These are phyloP conservation scores for Sclerotinia subarctica DNA, from an alignment of 2,329 filamentous ascomycete species.

Conservation along the genomic window DNA sequence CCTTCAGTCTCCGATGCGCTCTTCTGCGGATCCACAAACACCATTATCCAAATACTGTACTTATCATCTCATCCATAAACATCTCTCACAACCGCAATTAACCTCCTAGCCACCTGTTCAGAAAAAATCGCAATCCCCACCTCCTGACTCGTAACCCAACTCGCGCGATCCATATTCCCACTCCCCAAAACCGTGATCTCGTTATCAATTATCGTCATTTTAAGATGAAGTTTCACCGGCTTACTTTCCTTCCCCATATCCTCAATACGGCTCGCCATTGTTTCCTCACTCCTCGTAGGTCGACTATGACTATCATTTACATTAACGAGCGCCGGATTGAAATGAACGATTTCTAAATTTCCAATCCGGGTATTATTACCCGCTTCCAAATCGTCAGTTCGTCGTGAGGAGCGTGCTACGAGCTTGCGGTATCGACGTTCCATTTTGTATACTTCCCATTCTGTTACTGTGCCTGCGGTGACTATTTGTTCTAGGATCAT, in stretches of 20 bases:
- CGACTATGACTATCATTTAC: background rate
- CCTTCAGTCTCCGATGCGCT: background rate
- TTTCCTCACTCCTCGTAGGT: background rate
- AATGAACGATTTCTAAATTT: constrained; percentile 33
- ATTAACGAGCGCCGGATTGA: constrained; percentile 24
- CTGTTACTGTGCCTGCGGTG: constrained; percentile 72
- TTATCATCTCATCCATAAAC: constrained; percentile 7
- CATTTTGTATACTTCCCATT: constrained; percentile 58
- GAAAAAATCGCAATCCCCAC: constrained; percentile 61
- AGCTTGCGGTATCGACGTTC: constrained; percentile 51
- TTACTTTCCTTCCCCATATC: constrained; percentile 49
- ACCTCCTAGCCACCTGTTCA: constrained; percentile 38
- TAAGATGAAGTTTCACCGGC: constrained; percentile 68
- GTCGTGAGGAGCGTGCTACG: constrained; percentile 18
- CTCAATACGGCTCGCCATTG: background rate
- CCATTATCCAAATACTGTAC: background rate
- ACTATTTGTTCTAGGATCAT: constrained; percentile 80
- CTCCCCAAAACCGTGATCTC: constrained; percentile 69
- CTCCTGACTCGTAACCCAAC: constrained; percentile 85
- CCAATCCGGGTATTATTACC: constrained; percentile 23
- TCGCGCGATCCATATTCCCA: constrained; percentile 80
- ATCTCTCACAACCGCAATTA: constrained; percentile 24
- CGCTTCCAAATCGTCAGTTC: constrained; percentile 16
- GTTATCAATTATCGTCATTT: constrained; percentile 70
- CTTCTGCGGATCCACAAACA: too few relatives aligned